Evolutionary conservation across 2,329 filamentous ascomycete species (phyloP), one percentile per base, ranked within the genome.

Genomic region (Sporothrix sp.): DNA sequence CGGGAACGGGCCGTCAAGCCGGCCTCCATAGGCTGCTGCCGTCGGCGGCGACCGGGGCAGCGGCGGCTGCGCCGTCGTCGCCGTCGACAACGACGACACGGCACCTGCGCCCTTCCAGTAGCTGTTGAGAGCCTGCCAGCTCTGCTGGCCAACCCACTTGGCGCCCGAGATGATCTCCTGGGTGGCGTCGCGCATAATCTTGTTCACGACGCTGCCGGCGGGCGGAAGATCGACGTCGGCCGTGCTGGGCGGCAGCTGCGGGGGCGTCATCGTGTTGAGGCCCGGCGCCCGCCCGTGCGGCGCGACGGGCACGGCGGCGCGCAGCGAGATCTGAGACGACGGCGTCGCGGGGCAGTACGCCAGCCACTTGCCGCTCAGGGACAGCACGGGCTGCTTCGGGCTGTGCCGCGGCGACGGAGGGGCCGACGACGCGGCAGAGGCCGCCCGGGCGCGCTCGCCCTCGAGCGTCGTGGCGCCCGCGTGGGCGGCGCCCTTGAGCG

Each of bases 21-120:
- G 71, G 43, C 71, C 48, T 2, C 20, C 27, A 8, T 50, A 52
- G 3, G 14, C 49, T 7, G 13, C 44, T 16, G 66, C n/a, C n/a
- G n/a, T 59, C 1, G 66, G 63, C 27, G 70, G 63, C 44, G 76
- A 74, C 55, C 72, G 67, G 20, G 67, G 62, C 56, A n/a, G n/a
- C n/a, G n/a, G n/a, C n/a, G n/a, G n/a, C n/a, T n/a, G n/a, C n/a
- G n/a, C n/a, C n/a, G n/a, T n/a, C n/a, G n/a, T n/a, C n/a, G n/a
- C n/a, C n/a, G n/a, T n/a, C n/a, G n/a, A n/a, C n/a, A n/a, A n/a
- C n/a, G n/a, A n/a, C n/a, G n/a, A n/a, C n/a, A n/a, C n/a, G n/a
- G n/a, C n/a, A n/a, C n/a, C n/a, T n/a, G n/a, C n/a, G n/a, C 25
- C 73, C 60, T 85, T 87, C 79, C 85, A 89, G 67, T 93, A 91